Base-by-base conservation (phyloP, 495 filamentous ascomycete species). In the Chlorociboria aeruginascens region DNA sequence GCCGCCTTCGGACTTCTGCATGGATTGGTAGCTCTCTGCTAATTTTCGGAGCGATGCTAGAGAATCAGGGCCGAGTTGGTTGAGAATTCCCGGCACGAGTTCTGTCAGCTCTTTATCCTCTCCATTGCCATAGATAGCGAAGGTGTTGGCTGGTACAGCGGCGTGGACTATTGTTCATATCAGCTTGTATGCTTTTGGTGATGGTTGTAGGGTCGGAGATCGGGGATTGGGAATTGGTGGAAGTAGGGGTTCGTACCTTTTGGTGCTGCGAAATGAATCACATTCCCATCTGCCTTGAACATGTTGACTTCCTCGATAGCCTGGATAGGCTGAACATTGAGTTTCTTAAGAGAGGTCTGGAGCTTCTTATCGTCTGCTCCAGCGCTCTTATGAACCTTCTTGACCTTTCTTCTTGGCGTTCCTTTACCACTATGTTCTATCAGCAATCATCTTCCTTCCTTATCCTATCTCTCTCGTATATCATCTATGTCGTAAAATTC, bases 221-320 rank as follows among this genome's bases (percentile, higher is more conserved):
- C 20, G 43, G 20, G 28, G 9, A 30, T 50, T 35, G 46, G 30
- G 31, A n/a, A 38, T 11, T 32, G 11, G 11, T 16, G 11, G 9
- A 44, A 16, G 30, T 40, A 20, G 32, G 30, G 14, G 14, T 39
- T 73, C 74, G 58, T 67, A 97, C 92, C 92, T 73, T 95, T 96
- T 45, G 92, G 92, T 55, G 85, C 85, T 61, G 86, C 80, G 67
- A 98, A 98, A 78, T 98, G 92, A 65, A 98, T 97, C 67, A 98
- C 92, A 69, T 98, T 98, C 60, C 92, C 92, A 62, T 98, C 92
- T 67, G 85, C 83, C 80, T 97, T 98, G 82, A 97, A 97, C 93
- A 97, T 98, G 80, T 98, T 98, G 64, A 98, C 92, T 74, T 98
- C 92, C 79, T 98, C 92, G 59, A 98, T 97, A 48, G 83, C 86